phyloP scores from a whole-genome alignment of 176 grass and related monocot genomes.

The Phoenix roebelenii region DNA sequence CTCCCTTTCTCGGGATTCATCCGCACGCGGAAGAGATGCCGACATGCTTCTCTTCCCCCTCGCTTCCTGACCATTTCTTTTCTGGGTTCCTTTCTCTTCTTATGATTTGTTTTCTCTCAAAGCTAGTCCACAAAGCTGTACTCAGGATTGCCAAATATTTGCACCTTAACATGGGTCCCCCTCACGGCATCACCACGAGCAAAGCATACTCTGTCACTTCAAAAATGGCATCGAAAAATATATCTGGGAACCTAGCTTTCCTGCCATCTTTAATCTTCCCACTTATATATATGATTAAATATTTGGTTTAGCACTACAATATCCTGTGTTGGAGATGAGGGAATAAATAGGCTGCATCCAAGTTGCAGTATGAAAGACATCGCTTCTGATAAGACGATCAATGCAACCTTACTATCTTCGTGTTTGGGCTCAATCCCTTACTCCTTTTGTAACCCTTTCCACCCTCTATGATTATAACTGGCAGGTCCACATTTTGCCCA shows the following conservation, averaged over 20 bases:
- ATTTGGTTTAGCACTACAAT: conserved; percentile 10
- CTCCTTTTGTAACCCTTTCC: no score
- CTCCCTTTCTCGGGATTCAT: conserved; percentile 41
- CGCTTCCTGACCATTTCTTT: conserved; percentile 19
- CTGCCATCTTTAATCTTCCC: conserved; percentile 38
- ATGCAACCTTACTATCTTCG: conserved; percentile 3
- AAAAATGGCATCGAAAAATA: conserved; percentile 43
- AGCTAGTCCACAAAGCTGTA: conserved; percentile 40
- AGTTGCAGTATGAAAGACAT: conserved; percentile 20
- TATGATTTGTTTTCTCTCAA: conserved; percentile 26
- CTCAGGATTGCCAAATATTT: no score
- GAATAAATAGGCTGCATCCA: conserved; percentile 55
- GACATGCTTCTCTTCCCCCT: conserved; percentile 22
- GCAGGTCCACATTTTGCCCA: conserved; percentile 94
- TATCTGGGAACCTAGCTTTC: conserved; percentile 56
- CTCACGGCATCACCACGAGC: conserved; percentile 28
- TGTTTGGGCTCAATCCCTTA: conserved; percentile 34
- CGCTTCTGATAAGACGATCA: conserved; percentile 50
- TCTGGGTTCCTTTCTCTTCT: conserved; percentile 28
- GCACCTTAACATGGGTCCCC: conserved; percentile 32
- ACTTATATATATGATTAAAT: conserved; percentile 37
- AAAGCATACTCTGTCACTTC: conserved; percentile 75
- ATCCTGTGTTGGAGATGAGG: conserved; percentile 56
- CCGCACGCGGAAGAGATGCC: conserved; percentile 13
- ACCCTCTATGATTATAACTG: neutral